Conservation (phyloP, 2,329 filamentous ascomycete genomes). For the Ophiosphaerella narmari region DNA sequence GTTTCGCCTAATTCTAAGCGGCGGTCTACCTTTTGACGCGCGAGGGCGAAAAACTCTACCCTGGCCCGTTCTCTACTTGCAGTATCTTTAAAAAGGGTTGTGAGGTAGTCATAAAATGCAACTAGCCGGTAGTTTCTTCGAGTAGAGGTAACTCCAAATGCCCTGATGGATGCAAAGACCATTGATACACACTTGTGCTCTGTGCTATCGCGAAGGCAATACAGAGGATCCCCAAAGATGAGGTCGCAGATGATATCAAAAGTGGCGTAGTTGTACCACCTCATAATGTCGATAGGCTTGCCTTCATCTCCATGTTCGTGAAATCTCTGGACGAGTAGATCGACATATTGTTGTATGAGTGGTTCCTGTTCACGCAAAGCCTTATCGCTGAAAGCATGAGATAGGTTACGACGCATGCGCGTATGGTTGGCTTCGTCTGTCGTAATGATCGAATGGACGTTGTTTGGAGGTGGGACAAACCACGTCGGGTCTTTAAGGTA, state of each 20-base stretch:
- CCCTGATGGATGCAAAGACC: slow-evolving; percentile 16
- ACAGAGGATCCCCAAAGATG: slow-evolving; percentile 36
- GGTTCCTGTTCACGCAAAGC: slow-evolving; percentile 49
- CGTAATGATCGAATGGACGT: slow-evolving; percentile 31
- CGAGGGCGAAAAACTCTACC: slow-evolving; percentile 19
- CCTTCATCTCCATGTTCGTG: slow-evolving; percentile 19
- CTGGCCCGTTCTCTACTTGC: slow-evolving; percentile 9
- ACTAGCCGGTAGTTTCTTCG: slow-evolving; percentile 24
- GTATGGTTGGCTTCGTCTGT: slow-evolving; percentile 38
- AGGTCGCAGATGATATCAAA: slow-evolving; percentile 41
- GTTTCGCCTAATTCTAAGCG: slow-evolving; percentile 20
- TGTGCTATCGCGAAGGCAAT: slow-evolving; percentile 33
- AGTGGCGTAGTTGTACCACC: slow-evolving; percentile 34
- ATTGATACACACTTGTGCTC: slow-evolving; percentile 38
- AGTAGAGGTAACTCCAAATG: slow-evolving; percentile 13
- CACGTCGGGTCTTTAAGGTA: slow-evolving; percentile 46
- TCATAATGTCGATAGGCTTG: slow-evolving; percentile 27
- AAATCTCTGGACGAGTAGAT: slow-evolving; percentile 46
- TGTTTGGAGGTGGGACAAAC: slow-evolving; percentile 40
- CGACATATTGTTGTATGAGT: slow-evolving; percentile 46
- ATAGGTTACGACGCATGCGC: slow-evolving; percentile 44
- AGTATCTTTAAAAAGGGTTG: slow-evolving; percentile 16
- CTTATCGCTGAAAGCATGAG: slow-evolving; percentile 50
- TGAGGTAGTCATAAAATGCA: slow-evolving; percentile 16
- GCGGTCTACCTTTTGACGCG: slow-evolving; percentile 17